Evolutionary conservation across 208 protist species (phyloP), one percentile per base, ranked within the genome.

Genomic region (Acanthamoeba lenticulata): DNA sequence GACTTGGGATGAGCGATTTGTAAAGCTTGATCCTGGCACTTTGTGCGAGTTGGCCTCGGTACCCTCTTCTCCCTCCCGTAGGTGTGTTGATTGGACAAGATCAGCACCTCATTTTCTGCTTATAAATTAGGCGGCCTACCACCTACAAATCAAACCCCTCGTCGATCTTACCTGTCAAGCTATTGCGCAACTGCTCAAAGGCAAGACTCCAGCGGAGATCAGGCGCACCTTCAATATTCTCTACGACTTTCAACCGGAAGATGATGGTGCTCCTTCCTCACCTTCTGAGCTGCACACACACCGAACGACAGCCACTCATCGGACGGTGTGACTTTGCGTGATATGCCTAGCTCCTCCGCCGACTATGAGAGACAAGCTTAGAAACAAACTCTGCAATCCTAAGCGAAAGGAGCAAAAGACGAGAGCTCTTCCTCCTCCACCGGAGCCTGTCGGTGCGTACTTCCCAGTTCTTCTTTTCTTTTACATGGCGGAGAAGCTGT

Each of bases 1-100:
- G 88, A 92, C 88, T 2, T 92, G 88, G 88, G 88, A 92, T 77
- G 88, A 92, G 24, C 72, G 24, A 92, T 79, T 92, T 57, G 62
- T 72, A 3, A 47, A 72, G 42, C 67, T 92, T n/a, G 88, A 92
- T 38, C 88, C 88, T 44, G 88, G 88, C 88, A 72, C 67, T 7
- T 52, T 92, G 7, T 92, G 88, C n/a, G 88, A 92, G 36, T 52
- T 92, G n/a, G 88, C 88, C n/a, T 92, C 88, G 38, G 88, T 92
- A 92, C 27, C 3, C 29, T 27, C 44, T 65, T 40, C 83, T 90
- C 32, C 44, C 24, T 72, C 79, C 24, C 42, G 79, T 88, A n/a
- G n/a, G n/a, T n/a, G n/a, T n/a, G n/a, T n/a, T n/a, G n/a, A n/a
- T n/a, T n/a, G n/a, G n/a, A n/a, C n/a, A n/a, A n/a, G n/a, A n/a